A percentile compares a stretch with the other conserved stretches of the same genome.
phyloP scores from a whole-genome alignment of 306 rosid genomes.

The Arachis stenosperma region DNA sequence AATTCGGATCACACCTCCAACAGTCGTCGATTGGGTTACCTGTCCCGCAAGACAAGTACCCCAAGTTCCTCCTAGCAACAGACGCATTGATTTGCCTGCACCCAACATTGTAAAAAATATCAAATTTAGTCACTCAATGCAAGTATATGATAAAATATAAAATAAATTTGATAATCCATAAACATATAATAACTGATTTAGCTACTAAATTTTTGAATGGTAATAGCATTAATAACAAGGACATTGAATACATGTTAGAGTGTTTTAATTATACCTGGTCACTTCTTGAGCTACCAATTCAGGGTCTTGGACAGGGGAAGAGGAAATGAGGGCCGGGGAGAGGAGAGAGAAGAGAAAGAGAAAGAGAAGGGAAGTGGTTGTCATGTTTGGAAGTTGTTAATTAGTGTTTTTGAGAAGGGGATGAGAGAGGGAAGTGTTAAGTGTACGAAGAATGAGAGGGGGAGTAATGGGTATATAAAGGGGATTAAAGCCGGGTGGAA shows the following conservation, averaged over 20 bases:
- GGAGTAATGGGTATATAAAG: slow-evolving; percentile 57
- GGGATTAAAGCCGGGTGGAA: slow-evolving; percentile 52
- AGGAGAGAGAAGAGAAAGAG: slow-evolving; percentile 53
- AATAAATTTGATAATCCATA: no score
- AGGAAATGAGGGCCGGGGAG: slow-evolving; percentile 54
- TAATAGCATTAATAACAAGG: not conserved
- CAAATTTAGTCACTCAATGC: not conserved
- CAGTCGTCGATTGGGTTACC: slow-evolving; percentile 99
- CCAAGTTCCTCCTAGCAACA: slow-evolving; percentile 66
- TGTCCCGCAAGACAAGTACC: slow-evolving; percentile 76
- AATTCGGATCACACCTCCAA: slow-evolving; percentile 88
- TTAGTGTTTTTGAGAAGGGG: not conserved
- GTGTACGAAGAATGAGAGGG: slow-evolving; percentile 23
- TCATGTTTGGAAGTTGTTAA: slow-evolving; percentile 40
- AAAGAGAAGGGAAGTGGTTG: slow-evolving; percentile 35
- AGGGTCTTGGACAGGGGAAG: slow-evolving; percentile 63
- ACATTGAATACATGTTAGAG: not conserved
- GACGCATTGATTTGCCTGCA: slow-evolving; percentile 74
- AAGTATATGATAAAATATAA: not conserved
- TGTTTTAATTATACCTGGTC: slow-evolving; percentile 57
- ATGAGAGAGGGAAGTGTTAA: not conserved
- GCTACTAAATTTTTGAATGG: no score
- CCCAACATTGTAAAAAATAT: not conserved
- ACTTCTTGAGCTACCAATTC: slow-evolving; percentile 61
- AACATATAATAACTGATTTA: no score